These are phyloP conservation scores for Irpex sp. DNA, from an alignment of 1,284 basidiomycete genomes.

Conservation along the genomic window DNA sequence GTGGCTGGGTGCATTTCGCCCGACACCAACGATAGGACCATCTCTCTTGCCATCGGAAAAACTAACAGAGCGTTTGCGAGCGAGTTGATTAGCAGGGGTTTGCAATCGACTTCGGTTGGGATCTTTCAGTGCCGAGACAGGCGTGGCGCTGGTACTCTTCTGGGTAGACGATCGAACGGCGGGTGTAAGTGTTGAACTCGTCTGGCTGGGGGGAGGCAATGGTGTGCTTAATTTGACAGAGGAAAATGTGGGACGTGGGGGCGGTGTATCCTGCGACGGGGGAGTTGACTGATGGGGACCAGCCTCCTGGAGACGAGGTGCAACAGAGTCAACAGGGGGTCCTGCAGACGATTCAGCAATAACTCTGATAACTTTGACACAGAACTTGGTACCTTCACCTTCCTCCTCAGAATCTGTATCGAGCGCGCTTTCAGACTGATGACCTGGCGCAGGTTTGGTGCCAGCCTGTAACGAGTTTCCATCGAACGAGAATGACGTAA, in stretches of 20 bases:
- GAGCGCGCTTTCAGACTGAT: constrained; percentile 7
- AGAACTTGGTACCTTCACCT: background rate
- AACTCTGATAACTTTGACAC: background rate
- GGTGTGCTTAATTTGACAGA: constrained; percentile 15
- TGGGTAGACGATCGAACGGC: constrained; percentile 47
- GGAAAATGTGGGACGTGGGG: constrained; percentile 15
- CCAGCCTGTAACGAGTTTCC: constrained; percentile 40
- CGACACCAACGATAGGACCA: constrained; percentile 75
- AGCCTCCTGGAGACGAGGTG: background rate
- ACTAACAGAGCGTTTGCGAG: constrained; percentile 80
- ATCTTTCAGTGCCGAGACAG: constrained; percentile 53
- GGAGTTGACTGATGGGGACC: constrained; percentile 7
- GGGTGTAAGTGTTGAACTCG: constrained; percentile 32
- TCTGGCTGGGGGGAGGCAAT: constrained; percentile 7
- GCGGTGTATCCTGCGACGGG: constrained; percentile 16
- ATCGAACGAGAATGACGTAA: constrained; percentile 73
- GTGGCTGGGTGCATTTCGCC: constrained; percentile 29
- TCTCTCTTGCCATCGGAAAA: constrained; percentile 90
- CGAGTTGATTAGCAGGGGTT: constrained; percentile 46
- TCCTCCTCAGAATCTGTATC: constrained; percentile 14
- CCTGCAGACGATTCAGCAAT: background rate
- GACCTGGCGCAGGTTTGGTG: constrained; percentile 28
- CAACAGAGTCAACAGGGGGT: background rate
- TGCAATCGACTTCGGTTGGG: constrained; percentile 39
- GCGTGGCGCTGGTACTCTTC: constrained; percentile 50